Base-by-base conservation (phyloP, 2,329 filamentous ascomycete species). In the Apiospora rasikravindrae region DNA sequence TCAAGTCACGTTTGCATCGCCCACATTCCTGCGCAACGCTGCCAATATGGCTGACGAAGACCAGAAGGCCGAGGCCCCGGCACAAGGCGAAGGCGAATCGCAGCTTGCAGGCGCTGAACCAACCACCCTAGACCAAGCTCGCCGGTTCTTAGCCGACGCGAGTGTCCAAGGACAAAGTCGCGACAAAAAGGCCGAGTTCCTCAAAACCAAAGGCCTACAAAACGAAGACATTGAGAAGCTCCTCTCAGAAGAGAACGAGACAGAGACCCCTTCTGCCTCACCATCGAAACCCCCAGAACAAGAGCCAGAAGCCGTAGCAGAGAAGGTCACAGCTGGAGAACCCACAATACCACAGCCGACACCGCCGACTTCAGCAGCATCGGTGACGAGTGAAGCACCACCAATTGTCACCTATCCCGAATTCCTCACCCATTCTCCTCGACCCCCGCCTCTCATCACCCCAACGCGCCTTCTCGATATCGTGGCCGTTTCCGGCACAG, bases 171-270 rank as follows among this genome's bases (percentile, higher is more conserved):
- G 92, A 81, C 90, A 92, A 45, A 86, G 92, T 0, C 86, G 87
- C 64, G 92, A 94, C 71, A 91, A 90, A 82, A 97, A 97, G 84
- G 85, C 88, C 26, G 88, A 89, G 10, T 98, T 98, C 76, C 84
- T 98, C 1, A 88, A 91, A 78, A 89, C 89, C 69, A 98, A 98
- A 81, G 94, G 94, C 4, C 84, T 98, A 10, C 84, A 83, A 4
- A 84, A 88, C 5, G 85, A 87, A 44, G 90, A 96, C 73, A 94
- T 97, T 73, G 85, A 93, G 75, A 84, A 85, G 69, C 84, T 97
- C 10, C 83, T 98, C 24, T 73, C 57, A 24, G 71, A 72, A 26
- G 44, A 67, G 37, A 37, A 47, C 13, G 67, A 67, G 19, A 26
- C 42, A 24, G 42, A 66, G 11, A 26, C 33, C n/a, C 11, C n/a